These are phyloP conservation scores for Aspergillus pseudonomiae DNA, from an alignment of 2,329 filamentous ascomycete species.

Conservation along the genomic window DNA sequence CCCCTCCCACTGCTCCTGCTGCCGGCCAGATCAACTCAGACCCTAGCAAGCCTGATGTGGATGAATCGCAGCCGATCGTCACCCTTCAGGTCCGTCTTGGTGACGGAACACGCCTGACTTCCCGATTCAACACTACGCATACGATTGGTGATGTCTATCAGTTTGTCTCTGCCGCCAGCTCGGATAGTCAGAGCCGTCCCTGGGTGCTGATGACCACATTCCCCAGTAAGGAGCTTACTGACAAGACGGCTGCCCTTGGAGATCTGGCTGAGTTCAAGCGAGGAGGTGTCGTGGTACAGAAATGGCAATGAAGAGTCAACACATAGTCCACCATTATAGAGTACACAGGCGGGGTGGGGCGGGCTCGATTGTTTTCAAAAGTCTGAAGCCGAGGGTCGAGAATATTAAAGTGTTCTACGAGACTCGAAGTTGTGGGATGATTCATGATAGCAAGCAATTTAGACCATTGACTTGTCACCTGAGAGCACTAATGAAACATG, in stretches of 20 bases:
- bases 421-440: neutral
- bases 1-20: conserved; percentile 34
- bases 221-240: conserved; percentile 63
- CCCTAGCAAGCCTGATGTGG: conserved; percentile 51
- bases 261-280: conserved; percentile 55
- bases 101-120: conserved; percentile 63
- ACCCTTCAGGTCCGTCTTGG: conserved; percentile 66
- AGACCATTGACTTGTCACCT: neutral
- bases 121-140: conserved; percentile 67
- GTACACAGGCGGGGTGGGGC: neutral
- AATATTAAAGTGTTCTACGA: neutral
- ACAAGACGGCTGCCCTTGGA: conserved; percentile 52
- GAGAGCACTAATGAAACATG: neutral
- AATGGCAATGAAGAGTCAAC: conserved; percentile 41
- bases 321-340: neutral
- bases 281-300: conserved; percentile 55
- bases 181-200: conserved; percentile 51
- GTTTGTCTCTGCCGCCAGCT: conserved; percentile 60
- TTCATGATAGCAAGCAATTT: neutral
- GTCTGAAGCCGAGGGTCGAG: neutral
- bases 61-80: conserved; percentile 60
- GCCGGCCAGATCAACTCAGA: conserved; percentile 25
- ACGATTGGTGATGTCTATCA: conserved; percentile 67
- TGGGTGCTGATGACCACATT: conserved; percentile 69
- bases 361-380: neutral